A percentile compares a stretch with the other conserved stretches of the same genome.
Evolutionary conservation across 352 stramenopile genomes (phyloP).

Genomic region (Achlya hypogyna): DNA sequence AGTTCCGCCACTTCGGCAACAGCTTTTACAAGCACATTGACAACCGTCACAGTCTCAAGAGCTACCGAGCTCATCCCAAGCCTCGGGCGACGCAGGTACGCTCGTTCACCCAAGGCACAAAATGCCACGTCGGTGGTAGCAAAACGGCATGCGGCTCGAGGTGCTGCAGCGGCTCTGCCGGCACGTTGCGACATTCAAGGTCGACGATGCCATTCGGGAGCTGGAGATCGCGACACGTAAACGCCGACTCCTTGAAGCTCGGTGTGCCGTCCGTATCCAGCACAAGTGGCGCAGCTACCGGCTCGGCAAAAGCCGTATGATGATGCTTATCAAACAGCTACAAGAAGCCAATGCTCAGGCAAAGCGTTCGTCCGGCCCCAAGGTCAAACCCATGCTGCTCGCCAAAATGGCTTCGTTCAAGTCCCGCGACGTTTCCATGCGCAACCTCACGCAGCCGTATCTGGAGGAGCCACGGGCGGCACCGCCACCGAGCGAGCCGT

Average conservation of each 20-base stretch:
- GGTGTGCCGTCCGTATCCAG: constrained; percentile 8
- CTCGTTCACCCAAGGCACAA: not conserved
- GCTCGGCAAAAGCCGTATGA: not conserved
- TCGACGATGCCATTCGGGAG: constrained; percentile 8
- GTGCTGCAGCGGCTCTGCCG: not conserved
- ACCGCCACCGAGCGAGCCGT: not conserved
- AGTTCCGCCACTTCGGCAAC: constrained; percentile 14
- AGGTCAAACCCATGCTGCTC: not conserved
- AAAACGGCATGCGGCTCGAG: not conserved
- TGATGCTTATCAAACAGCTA: not conserved
- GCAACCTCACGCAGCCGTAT: too few species aligned
- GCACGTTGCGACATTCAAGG: constrained; percentile 14
- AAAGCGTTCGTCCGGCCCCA: not conserved
- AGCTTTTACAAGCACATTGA: constrained; percentile 20
- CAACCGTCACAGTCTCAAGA: not conserved
- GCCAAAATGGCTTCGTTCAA: not conserved
- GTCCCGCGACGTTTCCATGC: not conserved
- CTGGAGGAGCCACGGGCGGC: too few species aligned
- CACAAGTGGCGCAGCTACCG: constrained; percentile 5
- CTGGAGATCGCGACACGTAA: constrained; percentile 1
- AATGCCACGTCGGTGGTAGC: not conserved
- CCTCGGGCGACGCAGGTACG: not conserved
- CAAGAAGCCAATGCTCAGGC: not conserved
- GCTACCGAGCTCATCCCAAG: not conserved
- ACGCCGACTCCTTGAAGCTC: not conserved